phyloP scores from a whole-genome alignment of 192 early-diverging fungal genomes.

The Thamnidium elegans region DNA sequence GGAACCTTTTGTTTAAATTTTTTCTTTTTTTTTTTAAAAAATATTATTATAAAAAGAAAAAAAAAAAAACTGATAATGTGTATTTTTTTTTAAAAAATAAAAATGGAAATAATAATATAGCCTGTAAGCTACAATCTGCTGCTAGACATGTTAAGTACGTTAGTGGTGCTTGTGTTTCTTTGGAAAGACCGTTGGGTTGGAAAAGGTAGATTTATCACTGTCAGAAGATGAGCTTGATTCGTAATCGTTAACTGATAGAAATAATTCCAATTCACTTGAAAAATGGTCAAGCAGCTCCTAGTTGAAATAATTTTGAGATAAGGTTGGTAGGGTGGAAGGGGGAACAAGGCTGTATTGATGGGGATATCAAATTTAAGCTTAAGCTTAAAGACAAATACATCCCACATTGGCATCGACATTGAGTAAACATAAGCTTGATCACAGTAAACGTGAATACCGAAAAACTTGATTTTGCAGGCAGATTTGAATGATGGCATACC shows the following conservation, averaged over 20 bases:
- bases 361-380: background rate
- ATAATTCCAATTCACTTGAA: too few species aligned
- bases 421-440: background rate
- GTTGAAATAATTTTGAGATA: background rate
- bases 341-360: background rate
- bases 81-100: background rate
- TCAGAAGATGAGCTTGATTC: too few species aligned
- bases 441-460: background rate
- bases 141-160: background rate
- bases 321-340: background rate
- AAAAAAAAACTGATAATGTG: background rate
- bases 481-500: background rate
- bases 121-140: too few species aligned
- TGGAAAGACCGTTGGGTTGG: too few species aligned
- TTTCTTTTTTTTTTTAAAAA: background rate
- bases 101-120: too few species aligned
- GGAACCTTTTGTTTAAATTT: conserved; percentile 85
- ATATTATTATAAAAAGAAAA: background rate
- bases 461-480: background rate
- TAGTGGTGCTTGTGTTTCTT: too few species aligned
- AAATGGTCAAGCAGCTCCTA: too few species aligned
- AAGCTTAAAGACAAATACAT: background rate
- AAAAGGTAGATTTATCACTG: too few species aligned
- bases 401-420: background rate
- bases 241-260: too few species aligned